A percentile compares a stretch with the other conserved stretches of the same genome.
phyloP scores from a whole-genome alignment of 306 rosid genomes.

The Glycyrrhiza uralensis region DNA sequence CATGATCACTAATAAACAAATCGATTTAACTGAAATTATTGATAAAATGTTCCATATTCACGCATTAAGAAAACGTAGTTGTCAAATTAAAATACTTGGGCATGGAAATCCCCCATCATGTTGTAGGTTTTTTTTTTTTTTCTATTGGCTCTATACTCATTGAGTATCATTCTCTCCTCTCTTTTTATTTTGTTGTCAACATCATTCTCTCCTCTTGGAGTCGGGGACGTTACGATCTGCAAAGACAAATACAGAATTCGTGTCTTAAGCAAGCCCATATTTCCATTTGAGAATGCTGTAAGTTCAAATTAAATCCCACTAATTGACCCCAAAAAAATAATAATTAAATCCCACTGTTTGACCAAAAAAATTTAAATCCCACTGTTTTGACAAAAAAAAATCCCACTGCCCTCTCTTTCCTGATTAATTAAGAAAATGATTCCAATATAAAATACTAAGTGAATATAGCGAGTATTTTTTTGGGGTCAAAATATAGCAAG shows the following conservation, averaged over 20 bases:
- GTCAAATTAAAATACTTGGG: not conserved
- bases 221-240: not conserved
- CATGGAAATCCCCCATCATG: not conserved
- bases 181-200: no score
- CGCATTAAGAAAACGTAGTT: not conserved
- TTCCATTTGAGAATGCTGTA: not conserved
- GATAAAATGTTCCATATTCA: not conserved
- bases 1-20: not conserved
- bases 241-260: not conserved
- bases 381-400: no score
- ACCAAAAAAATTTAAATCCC: not conserved
- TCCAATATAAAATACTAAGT: no score
- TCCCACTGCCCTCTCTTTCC: not conserved
- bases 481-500: not conserved
- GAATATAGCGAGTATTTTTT: no score
- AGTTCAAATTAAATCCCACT: not conserved
- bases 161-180: conserved; percentile 9
- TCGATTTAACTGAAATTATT: not conserved
- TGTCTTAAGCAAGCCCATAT: not conserved
- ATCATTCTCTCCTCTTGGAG: conserved; percentile 14
- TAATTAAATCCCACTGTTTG: not conserved
- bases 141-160: not conserved
- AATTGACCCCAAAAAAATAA: not conserved
- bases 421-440: not conserved
- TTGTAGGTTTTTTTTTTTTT: not conserved